Evolutionary conservation across 179 eudicot genomes (phyloP).

Genomic region (Carnegiea gigantea): DNA sequence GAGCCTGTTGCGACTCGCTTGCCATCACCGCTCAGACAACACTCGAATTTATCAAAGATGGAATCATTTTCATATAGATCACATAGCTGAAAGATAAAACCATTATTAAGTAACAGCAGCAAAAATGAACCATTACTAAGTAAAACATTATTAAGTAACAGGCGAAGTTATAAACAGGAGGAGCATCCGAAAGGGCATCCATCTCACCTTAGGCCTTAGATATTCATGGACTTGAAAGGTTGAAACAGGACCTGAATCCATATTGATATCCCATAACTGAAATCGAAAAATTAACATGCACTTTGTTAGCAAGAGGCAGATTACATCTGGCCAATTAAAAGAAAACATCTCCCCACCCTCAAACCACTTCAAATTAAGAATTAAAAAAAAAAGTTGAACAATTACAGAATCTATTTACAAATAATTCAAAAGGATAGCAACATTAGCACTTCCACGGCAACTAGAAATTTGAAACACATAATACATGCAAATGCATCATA

Average conservation of each 20-base stretch:
- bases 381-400: neutral
- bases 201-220: conserved; percentile 56
- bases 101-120: conserved; percentile 4
- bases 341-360: neutral
- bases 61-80: conserved; percentile 65
- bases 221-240: conserved; percentile 50
- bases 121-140: neutral
- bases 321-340: neutral
- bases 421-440: neutral
- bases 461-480: neutral
- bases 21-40: conserved; percentile 85
- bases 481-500: neutral
- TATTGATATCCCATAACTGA: conserved; percentile 56
- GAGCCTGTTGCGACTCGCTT: conserved; percentile 75
- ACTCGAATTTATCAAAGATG: conserved; percentile 81
- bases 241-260: conserved; percentile 58
- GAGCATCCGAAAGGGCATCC: neutral
- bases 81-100: conserved; percentile 42
- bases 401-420: neutral
- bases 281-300: conserved; percentile 14
- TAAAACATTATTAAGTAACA: neutral
- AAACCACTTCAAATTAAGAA: no score
- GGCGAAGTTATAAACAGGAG: neutral
- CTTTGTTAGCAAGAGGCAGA: neutral
- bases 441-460: neutral